These are phyloP conservation scores for Cytospora piceicola DNA, from an alignment of 2,329 filamentous ascomycete genomes.

Conservation along the genomic window DNA sequence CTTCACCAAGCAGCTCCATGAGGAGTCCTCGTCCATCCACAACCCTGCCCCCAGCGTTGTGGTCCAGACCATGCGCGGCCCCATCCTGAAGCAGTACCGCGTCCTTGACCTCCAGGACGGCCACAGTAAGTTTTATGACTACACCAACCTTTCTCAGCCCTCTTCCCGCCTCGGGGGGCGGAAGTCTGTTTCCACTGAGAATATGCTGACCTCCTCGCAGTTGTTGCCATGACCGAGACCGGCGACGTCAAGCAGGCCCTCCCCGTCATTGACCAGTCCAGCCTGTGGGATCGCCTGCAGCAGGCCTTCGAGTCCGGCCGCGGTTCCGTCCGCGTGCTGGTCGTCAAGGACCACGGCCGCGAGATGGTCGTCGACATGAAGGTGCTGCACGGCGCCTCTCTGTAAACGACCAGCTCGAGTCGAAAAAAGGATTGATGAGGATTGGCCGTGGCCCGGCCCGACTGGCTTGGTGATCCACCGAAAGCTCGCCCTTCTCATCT, in stretches of 20 bases:
- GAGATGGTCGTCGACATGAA: slow-evolving; percentile 99
- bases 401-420: slow-evolving; percentile 49
- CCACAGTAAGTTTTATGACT: slow-evolving; percentile 54
- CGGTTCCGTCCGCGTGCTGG: slow-evolving; percentile 91
- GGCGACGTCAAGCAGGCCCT: slow-evolving; percentile 98
- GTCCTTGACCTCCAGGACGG: slow-evolving; percentile 95
- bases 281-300: slow-evolving; percentile 78
- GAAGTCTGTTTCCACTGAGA: too few species aligned
- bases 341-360: slow-evolving; percentile 89
- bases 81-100: slow-evolving; percentile 99
- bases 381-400: slow-evolving; percentile 82
- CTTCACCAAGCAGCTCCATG: slow-evolving; percentile 99
- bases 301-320: slow-evolving; percentile 88
- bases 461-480: slow-evolving; percentile 27
- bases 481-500: slow-evolving; percentile 20
- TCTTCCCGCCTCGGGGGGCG: too few species aligned
- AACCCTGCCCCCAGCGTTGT: slow-evolving; percentile 96
- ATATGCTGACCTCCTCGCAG: slow-evolving; percentile 35
- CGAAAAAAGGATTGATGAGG: not conserved
- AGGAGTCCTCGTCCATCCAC: slow-evolving; percentile 97
- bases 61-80: slow-evolving; percentile 99
- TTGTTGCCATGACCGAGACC: slow-evolving; percentile 98
- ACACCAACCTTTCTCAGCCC: too few species aligned
- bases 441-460: not conserved
- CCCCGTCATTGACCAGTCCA: slow-evolving; percentile 92